These are phyloP conservation scores for Hirsutella minnesotensis DNA, from an alignment of 2,329 filamentous ascomycete genomes.

Conservation along the genomic window DNA sequence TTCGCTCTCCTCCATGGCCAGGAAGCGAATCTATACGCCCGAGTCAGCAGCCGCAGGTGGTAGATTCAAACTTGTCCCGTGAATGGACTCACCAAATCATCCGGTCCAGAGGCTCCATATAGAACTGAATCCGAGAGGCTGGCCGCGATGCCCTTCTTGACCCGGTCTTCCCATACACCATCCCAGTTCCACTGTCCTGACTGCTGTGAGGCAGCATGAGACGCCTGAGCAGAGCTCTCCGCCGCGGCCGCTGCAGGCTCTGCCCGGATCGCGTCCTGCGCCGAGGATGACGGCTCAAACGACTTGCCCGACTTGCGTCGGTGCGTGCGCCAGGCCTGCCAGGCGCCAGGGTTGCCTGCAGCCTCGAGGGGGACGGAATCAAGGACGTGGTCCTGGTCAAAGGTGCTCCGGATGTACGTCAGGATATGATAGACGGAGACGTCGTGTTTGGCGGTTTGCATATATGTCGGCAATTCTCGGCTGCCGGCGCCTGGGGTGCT, in stretches of 20 bases:
- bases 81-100: conserved; percentile 54
- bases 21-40: conserved; percentile 47
- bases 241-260: not conserved
- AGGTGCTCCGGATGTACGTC: conserved; percentile 70
- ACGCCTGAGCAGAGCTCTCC: not conserved
- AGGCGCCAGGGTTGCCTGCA: conserved; percentile 81
- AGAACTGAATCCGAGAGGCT: conserved; percentile 72
- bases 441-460: conserved; percentile 27
- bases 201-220: conserved; percentile 5
- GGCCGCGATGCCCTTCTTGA: conserved; percentile 63
- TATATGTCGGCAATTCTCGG: conserved; percentile 22
- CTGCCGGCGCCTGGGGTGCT: conserved; percentile 18
- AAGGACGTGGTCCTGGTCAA: conserved; percentile 65
- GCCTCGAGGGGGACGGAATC: conserved; percentile 71
- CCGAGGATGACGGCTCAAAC: conserved; percentile 6
- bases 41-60: not conserved
- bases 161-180: conserved; percentile 87
- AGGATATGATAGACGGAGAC: conserved; percentile 57
- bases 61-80: not conserved
- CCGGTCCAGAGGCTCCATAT: conserved; percentile 53
- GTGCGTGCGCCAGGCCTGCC: conserved; percentile 83
- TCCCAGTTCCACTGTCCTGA: conserved; percentile 97
- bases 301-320: conserved; percentile 27
- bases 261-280: conserved; percentile 1
- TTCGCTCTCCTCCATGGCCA: conserved; percentile 48